Conservation (phyloP, 2,329 filamentous ascomycete genomes). For the Pestalotiopsis sp. region DNA sequence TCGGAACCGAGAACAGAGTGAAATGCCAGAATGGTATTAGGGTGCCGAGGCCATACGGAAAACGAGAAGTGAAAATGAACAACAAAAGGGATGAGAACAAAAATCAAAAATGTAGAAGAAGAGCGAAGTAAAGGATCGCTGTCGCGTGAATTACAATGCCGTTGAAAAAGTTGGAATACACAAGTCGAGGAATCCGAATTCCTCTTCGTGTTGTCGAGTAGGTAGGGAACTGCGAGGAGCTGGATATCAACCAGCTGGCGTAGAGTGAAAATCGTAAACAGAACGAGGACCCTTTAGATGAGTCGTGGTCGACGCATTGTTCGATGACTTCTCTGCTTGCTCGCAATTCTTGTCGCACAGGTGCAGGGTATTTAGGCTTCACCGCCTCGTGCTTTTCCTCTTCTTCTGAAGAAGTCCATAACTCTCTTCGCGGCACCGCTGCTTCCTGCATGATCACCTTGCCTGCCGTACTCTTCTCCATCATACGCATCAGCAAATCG, state of each 20-base stretch:
- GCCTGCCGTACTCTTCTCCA: constrained; percentile 63
- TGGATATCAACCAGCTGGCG: not conserved
- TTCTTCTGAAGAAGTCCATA: constrained; percentile 96
- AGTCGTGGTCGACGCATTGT: not conserved
- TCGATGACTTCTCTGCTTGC: constrained; percentile 1
- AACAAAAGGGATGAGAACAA: not conserved
- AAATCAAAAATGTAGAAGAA: not conserved
- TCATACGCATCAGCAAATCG: constrained; percentile 91
- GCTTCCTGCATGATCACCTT: constrained; percentile 73
- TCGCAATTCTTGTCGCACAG: not conserved
- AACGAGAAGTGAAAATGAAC: not conserved
- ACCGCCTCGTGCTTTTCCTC: constrained; percentile 73
- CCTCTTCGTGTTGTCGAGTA: not conserved
- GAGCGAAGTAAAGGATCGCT: not conserved
- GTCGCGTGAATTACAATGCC: constrained; percentile 4
- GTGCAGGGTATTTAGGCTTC: constrained; percentile 37
- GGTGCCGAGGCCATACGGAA: not conserved
- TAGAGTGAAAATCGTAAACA: not conserved
- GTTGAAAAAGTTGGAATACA: not conserved
- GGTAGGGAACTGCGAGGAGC: not conserved
- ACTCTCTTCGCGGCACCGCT: constrained; percentile 87
- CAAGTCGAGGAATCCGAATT: not conserved
- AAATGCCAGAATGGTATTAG: constrained; percentile 10
- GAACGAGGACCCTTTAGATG: not conserved
- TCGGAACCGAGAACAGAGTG: not conserved